Evolutionary conservation across 2,329 filamentous ascomycete genomes (phyloP), one percentile per base, ranked within the genome.

Genomic region (Calonectria honghensis): DNA sequence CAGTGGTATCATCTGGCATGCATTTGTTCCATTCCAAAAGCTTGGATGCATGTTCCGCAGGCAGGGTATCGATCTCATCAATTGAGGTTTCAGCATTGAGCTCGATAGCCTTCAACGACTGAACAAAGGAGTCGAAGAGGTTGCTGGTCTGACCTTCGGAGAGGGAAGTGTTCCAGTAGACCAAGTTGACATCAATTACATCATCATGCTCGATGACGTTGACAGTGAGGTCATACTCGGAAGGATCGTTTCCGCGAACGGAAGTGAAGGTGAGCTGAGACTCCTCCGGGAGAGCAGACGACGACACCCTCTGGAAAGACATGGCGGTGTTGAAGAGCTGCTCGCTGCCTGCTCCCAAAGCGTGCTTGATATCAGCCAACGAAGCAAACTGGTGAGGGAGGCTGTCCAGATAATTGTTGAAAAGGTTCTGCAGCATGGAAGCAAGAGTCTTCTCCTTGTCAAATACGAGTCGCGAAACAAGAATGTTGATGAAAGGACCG

Each of bases 351-450:
- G 39, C 6, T 41, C 57, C 57, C 35, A 63, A 31, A 7, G 57
- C 24, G 24, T 63, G 57, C 35, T 63, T 63, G 27, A 63, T 63
- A 31, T 63, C 57, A 39, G 57, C 57, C 24, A 63, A n/a, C 14
- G 57, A 63, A 63, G 57, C 57, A 63, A 63, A 63, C 16, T 63
- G 57, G 16, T 63, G 57, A 63, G 57, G 57, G 3, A 63, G 35
- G 13, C 57, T 63, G 24, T 63, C 57, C 11, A 63, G 35, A 13
- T 63, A 63, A 27, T 24, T 41, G 37, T 63, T 63, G 57, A 63
- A 63, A 18, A 63, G 57, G 16, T 63, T 63, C n/a, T 41, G 35
- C 2, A 63, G 37, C 57, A 63, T 63, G 6, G 57, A 63, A 11
- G 57, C 57, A 41, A 63, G 57, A 11, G 57, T 63, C 37, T 63